phyloP scores from a whole-genome alignment of 345 rosid species.

The Murraya koenigii region DNA sequence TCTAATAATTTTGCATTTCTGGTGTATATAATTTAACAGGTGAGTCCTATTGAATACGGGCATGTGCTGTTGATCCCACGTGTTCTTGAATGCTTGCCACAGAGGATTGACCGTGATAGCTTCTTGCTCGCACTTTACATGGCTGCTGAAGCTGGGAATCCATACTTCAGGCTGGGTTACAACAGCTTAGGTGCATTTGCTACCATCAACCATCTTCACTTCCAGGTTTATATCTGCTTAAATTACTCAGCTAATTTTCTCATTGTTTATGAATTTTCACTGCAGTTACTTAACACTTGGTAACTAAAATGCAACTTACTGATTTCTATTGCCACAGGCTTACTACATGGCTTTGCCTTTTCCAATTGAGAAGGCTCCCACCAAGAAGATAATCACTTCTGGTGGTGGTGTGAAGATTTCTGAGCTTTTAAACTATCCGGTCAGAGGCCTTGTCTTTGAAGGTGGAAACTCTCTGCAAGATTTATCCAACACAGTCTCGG shows the following conservation, averaged over 20 bases:
- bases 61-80: slow-evolving; percentile 91
- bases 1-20: neutral
- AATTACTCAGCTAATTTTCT: neutral
- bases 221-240: slow-evolving; percentile 55
- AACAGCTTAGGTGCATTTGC: slow-evolving; percentile 99
- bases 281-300: neutral
- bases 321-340: slow-evolving; percentile 49
- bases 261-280: neutral
- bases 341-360: slow-evolving; percentile 75
- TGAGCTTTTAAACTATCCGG: slow-evolving; percentile 72
- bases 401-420: slow-evolving; percentile 57
- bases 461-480: slow-evolving; percentile 61
- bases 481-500: slow-evolving; percentile 54
- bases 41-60: slow-evolving; percentile 96
- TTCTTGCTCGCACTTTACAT: slow-evolving; percentile 79
- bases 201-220: slow-evolving; percentile 97
- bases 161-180: slow-evolving; percentile 85
- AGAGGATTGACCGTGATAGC: slow-evolving; percentile 86
- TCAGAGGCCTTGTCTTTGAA: slow-evolving; percentile 83
- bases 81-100: slow-evolving; percentile 84
- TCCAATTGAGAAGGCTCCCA: slow-evolving; percentile 84
- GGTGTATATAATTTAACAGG: slow-evolving; percentile 41
- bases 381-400: slow-evolving; percentile 46
- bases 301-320: neutral
- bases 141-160: slow-evolving; percentile 83